Base-by-base conservation (phyloP, 2,329 filamentous ascomycete species). In the Lojkania enalia region DNA sequence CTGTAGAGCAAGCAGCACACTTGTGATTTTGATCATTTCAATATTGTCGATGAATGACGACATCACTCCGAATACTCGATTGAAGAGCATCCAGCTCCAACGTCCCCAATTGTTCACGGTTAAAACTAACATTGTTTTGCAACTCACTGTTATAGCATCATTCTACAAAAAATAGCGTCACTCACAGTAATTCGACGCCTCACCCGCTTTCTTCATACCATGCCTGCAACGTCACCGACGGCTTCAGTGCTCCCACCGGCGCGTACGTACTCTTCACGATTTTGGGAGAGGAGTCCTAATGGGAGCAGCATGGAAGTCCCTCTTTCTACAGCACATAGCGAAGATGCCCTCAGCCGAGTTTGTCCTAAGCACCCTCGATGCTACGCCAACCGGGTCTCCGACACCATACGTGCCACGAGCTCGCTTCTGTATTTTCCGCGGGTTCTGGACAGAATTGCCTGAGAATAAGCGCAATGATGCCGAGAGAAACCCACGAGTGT, bases 401-500 rank as follows among this genome's bases (percentile, higher is more conserved):
- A 66, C 67, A 33, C 55, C 71, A 6, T 71, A 72, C 49, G 55
- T 76, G 1, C 74, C 77, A 0, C 81, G 88, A 42, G 86, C 83
- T 6, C 83, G 90, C 41, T 90, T 83, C 60, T 94, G 91, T 71
- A 83, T 96, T 61, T 92, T 84, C 72, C 86, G 92, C 49, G 90
- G 90, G 56, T 84, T 95, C 72, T 96, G 88, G 82, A 85, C 84
- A 0, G 78, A 80, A 43, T 75, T 95, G 1, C 85, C 86, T 3
- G 77, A 76, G 40, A 88, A 91, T 70, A 80, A 83, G 32, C 83
- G 85, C 67, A 92, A 94, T 69, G 73, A 81, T 23, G 86, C 88
- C 2, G 77, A 83, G 51, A 76, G 77, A 51, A 96, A 96, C 67
- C 84, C 87, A 3, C 56, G 72, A 5, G 71, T 81, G 1, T 96